Conservation (phyloP, 768 basidiomycete genomes). For the Lactarius evosmus region DNA sequence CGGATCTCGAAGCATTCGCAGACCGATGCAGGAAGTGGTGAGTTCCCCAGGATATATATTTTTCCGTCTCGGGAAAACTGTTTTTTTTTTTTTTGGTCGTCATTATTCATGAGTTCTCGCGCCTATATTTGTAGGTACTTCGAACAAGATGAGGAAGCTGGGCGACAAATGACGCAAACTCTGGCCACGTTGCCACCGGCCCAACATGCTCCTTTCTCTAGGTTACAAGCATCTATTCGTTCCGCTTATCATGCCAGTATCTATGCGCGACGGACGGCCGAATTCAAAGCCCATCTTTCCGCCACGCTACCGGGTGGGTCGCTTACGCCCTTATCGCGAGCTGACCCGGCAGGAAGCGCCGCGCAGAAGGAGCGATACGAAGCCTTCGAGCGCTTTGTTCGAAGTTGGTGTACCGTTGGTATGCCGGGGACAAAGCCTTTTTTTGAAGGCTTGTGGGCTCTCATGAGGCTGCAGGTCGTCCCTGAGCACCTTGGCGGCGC, state of each 20-base stretch:
- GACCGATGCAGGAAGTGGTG: slow-evolving; percentile 78
- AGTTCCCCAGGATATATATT: slow-evolving; percentile 24
- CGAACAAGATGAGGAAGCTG: slow-evolving; percentile 74
- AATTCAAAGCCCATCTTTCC: slow-evolving; percentile 80
- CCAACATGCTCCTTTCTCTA: slow-evolving; percentile 83
- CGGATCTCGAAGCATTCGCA: slow-evolving; percentile 76
- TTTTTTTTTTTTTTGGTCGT: not conserved
- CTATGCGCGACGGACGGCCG: slow-evolving; percentile 70
- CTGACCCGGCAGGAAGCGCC: slow-evolving; percentile 56
- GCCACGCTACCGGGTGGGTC: slow-evolving; percentile 80
- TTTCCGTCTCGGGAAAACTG: not conserved
- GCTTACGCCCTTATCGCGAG: slow-evolving; percentile 67
- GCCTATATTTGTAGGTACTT: slow-evolving; percentile 61
- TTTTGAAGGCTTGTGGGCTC: slow-evolving; percentile 72
- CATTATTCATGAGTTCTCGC: slow-evolving; percentile 1
- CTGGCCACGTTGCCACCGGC: slow-evolving; percentile 75
- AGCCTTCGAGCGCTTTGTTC: slow-evolving; percentile 68
- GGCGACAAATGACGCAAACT: slow-evolving; percentile 77
- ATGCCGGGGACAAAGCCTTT: slow-evolving; percentile 91
- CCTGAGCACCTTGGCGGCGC: slow-evolving; percentile 81
- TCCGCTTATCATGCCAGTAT: slow-evolving; percentile 81
- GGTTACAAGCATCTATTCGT: slow-evolving; percentile 82
- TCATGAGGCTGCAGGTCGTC: slow-evolving; percentile 76
- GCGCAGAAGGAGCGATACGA: slow-evolving; percentile 79
- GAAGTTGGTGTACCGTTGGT: slow-evolving; percentile 80